Conservation (phyloP, 2,329 filamentous ascomycete genomes). For the Rosellinia necatrix region DNA sequence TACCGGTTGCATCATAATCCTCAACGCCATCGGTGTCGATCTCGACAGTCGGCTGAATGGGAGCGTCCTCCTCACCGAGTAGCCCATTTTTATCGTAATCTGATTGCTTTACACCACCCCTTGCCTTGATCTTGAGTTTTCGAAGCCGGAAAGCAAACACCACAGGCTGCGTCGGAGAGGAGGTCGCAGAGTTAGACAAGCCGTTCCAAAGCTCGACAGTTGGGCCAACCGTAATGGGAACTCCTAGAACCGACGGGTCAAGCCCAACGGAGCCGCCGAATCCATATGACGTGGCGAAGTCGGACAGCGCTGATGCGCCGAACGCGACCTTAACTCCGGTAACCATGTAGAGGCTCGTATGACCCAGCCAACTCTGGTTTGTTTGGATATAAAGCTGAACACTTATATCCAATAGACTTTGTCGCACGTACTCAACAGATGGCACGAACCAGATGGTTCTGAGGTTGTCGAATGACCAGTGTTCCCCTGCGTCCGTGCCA, state of each 20-base stretch:
- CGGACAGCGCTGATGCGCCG: constrained; percentile 10
- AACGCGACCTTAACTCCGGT: constrained; percentile 10
- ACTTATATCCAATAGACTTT: neutral
- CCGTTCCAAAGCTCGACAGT: neutral
- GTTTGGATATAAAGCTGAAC: constrained; percentile 8
- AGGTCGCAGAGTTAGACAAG: neutral
- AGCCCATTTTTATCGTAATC: constrained; percentile 6
- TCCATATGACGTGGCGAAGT: constrained; percentile 10
- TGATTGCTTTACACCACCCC: constrained; percentile 3
- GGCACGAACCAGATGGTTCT: constrained; percentile 13
- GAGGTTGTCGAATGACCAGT: constrained; percentile 7
- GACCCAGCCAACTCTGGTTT: constrained; percentile 10
- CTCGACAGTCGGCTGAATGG: neutral
- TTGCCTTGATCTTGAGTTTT: constrained; percentile 11
- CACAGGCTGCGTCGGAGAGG: constrained; percentile 5
- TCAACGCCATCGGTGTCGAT: constrained; percentile 12
- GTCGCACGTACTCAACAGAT: constrained; percentile 12
- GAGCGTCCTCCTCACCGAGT: neutral
- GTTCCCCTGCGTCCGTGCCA: neutral
- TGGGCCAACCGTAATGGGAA: constrained; percentile 6
- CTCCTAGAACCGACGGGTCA: constrained; percentile 7
- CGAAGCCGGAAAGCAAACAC: constrained; percentile 17
- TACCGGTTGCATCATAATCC: constrained; percentile 11
- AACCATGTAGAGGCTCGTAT: constrained; percentile 12
- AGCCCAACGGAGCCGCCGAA: constrained; percentile 2